Percentiles rank a stretch among this genome's conserved stretches.
Conservation (phyloP, 2,329 filamentous ascomycete species). For the Scolecobasidium constrictum region DNA sequence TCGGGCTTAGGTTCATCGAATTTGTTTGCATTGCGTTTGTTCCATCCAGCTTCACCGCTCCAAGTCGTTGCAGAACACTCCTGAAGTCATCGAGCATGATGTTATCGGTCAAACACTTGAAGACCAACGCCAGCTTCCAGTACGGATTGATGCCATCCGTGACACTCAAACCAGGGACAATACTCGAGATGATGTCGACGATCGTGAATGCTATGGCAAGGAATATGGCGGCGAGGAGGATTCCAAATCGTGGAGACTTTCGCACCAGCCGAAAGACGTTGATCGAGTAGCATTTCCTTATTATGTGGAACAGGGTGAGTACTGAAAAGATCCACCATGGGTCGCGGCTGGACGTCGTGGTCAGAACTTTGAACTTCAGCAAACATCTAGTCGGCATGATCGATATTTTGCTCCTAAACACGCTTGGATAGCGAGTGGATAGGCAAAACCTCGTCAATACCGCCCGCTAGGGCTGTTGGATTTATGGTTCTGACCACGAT, state of each 20-base stretch:
- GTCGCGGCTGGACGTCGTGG: no score
- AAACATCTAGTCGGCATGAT: neutral
- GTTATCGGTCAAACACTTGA: slow-evolving; percentile 57
- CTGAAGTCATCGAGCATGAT: slow-evolving; percentile 61
- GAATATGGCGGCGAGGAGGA: slow-evolving; percentile 51
- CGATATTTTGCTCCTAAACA: no score
- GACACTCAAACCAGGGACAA: slow-evolving; percentile 25
- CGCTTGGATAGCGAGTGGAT: neutral
- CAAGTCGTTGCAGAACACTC: slow-evolving; percentile 39
- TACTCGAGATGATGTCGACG: slow-evolving; percentile 50
- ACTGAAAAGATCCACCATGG: slow-evolving; percentile 60
- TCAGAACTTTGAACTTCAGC: no score
- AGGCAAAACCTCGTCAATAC: no score
- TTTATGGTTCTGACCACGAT: no score
- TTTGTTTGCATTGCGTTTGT: slow-evolving; percentile 6
- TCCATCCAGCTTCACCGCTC: slow-evolving; percentile 16
- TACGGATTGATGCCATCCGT: slow-evolving; percentile 52
- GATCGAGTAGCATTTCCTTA: slow-evolving; percentile 51
- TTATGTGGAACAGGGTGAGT: slow-evolving; percentile 49
- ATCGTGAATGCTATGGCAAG: slow-evolving; percentile 50
- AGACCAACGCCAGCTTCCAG: slow-evolving; percentile 53
- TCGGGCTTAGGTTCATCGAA: slow-evolving; percentile 2
- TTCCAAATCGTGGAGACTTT: slow-evolving; percentile 52
- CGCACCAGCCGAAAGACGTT: slow-evolving; percentile 44
- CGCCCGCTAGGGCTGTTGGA: no score